A percentile compares a stretch with the other conserved stretches of the same genome.
These are phyloP conservation scores for Solanum chacoense DNA, from an alignment of 305 asterid species.

Conservation along the genomic window DNA sequence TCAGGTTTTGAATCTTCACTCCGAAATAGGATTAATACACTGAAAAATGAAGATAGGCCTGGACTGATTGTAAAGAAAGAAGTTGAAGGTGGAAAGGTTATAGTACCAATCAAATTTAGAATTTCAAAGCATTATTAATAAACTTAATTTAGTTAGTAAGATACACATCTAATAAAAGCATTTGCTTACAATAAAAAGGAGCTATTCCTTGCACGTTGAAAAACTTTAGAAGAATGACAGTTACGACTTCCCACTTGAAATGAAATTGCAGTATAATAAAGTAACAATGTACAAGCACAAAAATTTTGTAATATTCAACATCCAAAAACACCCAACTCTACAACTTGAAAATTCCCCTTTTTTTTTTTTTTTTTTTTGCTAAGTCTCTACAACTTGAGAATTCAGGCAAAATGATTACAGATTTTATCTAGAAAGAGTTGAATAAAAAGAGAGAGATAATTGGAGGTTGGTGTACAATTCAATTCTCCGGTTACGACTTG, in stretches of 20 bases:
- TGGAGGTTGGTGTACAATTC: background rate
- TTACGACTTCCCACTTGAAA: background rate
- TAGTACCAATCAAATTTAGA: background rate
- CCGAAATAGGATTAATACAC: background rate
- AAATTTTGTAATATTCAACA: background rate
- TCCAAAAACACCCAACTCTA: background rate
- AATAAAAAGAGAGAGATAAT: background rate
- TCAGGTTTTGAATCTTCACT: background rate
- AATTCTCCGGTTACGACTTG: background rate
- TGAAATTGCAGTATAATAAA: background rate
- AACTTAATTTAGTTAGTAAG: background rate
- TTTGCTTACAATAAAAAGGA: background rate
- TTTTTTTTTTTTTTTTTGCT: background rate
- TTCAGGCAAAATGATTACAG: background rate
- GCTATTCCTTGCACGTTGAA: background rate
- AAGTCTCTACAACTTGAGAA: background rate
- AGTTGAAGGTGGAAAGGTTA: background rate
- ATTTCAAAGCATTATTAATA: background rate
- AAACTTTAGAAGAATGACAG: background rate
- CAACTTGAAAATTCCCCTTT: background rate
- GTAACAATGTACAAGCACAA: background rate
- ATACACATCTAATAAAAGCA: background rate
- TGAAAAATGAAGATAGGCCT: background rate
- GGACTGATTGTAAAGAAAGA: background rate
- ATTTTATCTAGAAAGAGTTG: background rate